Evolutionary conservation across 1,284 basidiomycete species (phyloP).

Genomic region (Melampsora americana): DNA sequence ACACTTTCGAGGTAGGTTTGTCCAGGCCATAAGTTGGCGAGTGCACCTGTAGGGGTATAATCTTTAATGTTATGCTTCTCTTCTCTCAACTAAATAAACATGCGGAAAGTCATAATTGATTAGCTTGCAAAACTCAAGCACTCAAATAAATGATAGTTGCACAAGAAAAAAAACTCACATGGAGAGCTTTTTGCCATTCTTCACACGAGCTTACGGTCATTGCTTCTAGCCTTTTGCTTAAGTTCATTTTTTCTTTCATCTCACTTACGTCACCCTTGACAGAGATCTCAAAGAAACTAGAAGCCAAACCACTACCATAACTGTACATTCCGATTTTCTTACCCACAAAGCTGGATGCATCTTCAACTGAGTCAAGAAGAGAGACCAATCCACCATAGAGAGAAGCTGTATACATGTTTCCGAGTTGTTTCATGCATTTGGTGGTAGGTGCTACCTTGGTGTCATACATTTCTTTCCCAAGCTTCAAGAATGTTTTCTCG

Average conservation of each 20-base stretch:
- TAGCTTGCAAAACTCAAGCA: neutral
- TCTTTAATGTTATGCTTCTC: constrained; percentile 89
- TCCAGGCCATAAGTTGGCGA: constrained; percentile 91
- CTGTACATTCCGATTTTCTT: constrained; percentile 89
- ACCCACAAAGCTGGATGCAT: constrained; percentile 63
- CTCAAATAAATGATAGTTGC: neutral
- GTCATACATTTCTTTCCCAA: constrained; percentile 61
- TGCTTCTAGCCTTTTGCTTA: constrained; percentile 69
- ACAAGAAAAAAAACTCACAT: constrained; percentile 58
- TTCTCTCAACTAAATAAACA: constrained; percentile 58
- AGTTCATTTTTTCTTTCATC: constrained; percentile 74
- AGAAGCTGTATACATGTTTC: constrained; percentile 99
- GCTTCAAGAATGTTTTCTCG: constrained; percentile 75
- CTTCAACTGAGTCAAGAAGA: constrained; percentile 68
- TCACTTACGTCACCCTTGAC: constrained; percentile 79
- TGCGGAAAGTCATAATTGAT: neutral
- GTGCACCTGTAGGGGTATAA: constrained; percentile 77
- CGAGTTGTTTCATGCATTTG: constrained; percentile 78
- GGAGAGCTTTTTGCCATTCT: constrained; percentile 72
- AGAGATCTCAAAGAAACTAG: constrained; percentile 80
- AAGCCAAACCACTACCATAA: constrained; percentile 87
- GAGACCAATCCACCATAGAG: constrained; percentile 89
- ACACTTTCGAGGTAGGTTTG: constrained; percentile 89
- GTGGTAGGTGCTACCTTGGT: constrained; percentile 66
- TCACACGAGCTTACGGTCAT: constrained; percentile 91